Percentiles rank a stretch among this genome's conserved stretches.
Evolutionary conservation across 2,329 filamentous ascomycete genomes (phyloP).

Genomic region (Trichoderma aggressivum): DNA sequence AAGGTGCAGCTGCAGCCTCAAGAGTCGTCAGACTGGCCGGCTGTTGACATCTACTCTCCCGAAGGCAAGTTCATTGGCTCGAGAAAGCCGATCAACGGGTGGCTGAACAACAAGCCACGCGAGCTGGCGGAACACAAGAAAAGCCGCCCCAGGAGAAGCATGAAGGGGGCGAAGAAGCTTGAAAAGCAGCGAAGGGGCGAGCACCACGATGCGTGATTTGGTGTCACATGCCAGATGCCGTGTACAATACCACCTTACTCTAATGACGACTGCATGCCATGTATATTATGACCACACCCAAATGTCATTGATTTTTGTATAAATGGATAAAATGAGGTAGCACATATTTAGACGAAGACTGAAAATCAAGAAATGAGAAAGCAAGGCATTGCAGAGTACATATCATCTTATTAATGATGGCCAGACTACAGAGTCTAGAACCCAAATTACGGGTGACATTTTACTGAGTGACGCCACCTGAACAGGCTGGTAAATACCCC

Average conservation of each 20-base stretch:
- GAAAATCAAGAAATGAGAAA: background rate
- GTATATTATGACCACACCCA: background rate
- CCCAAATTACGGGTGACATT: background rate
- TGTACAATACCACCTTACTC: constrained; percentile 3
- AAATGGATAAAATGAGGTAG: background rate
- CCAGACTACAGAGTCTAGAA: background rate
- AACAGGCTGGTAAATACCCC: background rate
- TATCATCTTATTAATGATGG: background rate
- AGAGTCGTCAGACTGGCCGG: constrained; percentile 54
- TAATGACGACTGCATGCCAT: constrained; percentile 1
- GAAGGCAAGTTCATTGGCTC: constrained; percentile 74
- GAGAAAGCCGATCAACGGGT: constrained; percentile 68
- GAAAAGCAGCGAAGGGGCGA: constrained; percentile 31
- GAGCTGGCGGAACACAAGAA: constrained; percentile 47
- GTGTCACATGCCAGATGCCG: background rate
- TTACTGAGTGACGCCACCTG: constrained; percentile 15
- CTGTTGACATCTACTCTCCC: constrained; percentile 81
- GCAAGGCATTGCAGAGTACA: background rate
- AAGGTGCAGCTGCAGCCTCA: constrained; percentile 4
- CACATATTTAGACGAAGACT: background rate
- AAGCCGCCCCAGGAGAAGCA: constrained; percentile 62
- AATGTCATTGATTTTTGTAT: background rate
- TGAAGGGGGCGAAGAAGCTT: constrained; percentile 58
- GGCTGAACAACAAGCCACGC: constrained; percentile 58
- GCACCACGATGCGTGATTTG: constrained; percentile 8